These are phyloP conservation scores for Trypanosomatidae sp. DNA, from an alignment of 208 protist species.

Conservation along the genomic window DNA sequence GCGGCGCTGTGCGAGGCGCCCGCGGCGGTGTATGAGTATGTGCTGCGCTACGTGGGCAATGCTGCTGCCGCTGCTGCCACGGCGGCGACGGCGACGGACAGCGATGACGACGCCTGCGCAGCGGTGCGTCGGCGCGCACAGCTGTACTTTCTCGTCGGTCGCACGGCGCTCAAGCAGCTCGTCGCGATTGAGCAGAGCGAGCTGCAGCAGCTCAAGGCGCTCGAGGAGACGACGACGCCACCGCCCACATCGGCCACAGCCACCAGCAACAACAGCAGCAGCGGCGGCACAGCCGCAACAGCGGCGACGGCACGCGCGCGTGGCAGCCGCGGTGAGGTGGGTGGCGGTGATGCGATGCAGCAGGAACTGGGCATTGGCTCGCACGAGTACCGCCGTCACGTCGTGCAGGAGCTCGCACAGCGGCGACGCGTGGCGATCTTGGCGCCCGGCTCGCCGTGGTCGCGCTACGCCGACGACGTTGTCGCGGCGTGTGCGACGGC, in stretches of 20 bases:
- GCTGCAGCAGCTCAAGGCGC: conserved; percentile 51
- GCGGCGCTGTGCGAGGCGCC: conserved; percentile 67
- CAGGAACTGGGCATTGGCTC: conserved; percentile 78
- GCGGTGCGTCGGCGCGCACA: conserved; percentile 33
- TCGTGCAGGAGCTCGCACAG: conserved; percentile 65
- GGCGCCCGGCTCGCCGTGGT: conserved; percentile 58
- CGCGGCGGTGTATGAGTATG: conserved; percentile 58
- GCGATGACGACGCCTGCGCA: too few species aligned
- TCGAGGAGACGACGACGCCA: conserved; percentile 25
- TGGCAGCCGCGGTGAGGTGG: too few species aligned
- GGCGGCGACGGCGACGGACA: too few species aligned
- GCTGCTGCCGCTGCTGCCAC: background rate
- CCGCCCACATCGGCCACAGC: too few species aligned
- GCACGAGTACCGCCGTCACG: conserved; percentile 63
- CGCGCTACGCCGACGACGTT: conserved; percentile 28
- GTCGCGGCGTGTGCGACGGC: conserved; percentile 32
- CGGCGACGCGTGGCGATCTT: conserved; percentile 58
- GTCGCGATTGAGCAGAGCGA: conserved; percentile 71
- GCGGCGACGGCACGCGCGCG: too few species aligned
- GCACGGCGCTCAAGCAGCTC: conserved; percentile 77
- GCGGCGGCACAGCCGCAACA: too few species aligned
- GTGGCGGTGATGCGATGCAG: conserved; percentile 79
- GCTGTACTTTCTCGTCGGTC: conserved; percentile 55
- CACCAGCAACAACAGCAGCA: background rate
- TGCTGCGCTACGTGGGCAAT: conserved; percentile 71